These are phyloP conservation scores for Lactifluus echinatus DNA, from an alignment of 768 basidiomycete genomes.

Conservation along the genomic window DNA sequence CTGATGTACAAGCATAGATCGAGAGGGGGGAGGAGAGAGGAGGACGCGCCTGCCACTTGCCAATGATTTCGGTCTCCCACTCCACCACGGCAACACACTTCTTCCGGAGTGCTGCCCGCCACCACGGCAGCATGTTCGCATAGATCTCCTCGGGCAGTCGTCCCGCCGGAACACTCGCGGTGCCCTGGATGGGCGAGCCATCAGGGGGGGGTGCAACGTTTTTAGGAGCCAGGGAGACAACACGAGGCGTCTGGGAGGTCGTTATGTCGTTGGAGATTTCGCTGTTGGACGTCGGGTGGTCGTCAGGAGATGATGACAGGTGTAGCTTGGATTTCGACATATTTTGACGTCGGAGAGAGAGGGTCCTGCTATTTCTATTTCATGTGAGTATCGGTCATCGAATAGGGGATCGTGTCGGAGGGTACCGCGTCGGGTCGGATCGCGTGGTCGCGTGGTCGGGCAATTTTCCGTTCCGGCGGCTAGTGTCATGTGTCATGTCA, in stretches of 20 bases:
- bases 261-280: background rate
- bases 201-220: background rate
- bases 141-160: slow-evolving; percentile 45
- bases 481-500: too few relatives aligned
- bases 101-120: slow-evolving; percentile 55
- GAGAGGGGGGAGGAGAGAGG: background rate
- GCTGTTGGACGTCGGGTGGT: background rate
- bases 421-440: too few relatives aligned
- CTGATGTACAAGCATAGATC: slow-evolving; percentile 14
- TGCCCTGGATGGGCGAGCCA: background rate
- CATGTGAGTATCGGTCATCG: background rate
- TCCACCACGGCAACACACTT: slow-evolving; percentile 44
- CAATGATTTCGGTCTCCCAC: slow-evolving; percentile 53
- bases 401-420: too few relatives aligned
- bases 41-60: slow-evolving; percentile 51
- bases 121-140: slow-evolving; percentile 49
- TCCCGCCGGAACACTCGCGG: slow-evolving; percentile 22
- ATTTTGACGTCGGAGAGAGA: too few relatives aligned
- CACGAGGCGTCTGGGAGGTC: background rate
- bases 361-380: background rate
- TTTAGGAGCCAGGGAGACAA: background rate
- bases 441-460: too few relatives aligned
- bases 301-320: background rate
- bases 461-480: too few relatives aligned
- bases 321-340: background rate